A percentile compares a stretch with the other conserved stretches of the same genome.
phyloP scores from a whole-genome alignment of 2,329 filamentous ascomycete species.

The Pseudopyricularia cyperi region DNA sequence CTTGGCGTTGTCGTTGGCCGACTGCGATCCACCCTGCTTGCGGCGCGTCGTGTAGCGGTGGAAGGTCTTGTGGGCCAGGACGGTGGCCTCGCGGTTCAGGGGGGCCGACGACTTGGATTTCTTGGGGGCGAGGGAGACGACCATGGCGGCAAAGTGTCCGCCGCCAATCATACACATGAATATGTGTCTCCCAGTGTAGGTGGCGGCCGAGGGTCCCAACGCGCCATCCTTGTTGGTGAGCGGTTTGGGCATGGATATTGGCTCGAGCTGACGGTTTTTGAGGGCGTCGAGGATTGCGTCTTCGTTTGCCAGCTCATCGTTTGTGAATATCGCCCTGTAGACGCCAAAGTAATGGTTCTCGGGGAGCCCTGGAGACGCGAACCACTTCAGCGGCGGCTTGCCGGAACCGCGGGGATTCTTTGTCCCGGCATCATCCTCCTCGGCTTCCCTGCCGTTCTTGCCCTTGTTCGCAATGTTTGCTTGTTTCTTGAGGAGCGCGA shows the following conservation, averaged over 20 bases:
- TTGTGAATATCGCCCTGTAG: constrained; percentile 70
- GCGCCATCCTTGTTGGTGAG: constrained; percentile 38
- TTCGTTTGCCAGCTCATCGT: constrained; percentile 50
- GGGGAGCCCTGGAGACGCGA: constrained; percentile 62
- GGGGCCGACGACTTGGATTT: constrained; percentile 55
- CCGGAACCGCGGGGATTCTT: constrained; percentile 42
- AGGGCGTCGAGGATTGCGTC: constrained; percentile 49
- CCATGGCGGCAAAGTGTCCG: constrained; percentile 94
- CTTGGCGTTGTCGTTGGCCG: constrained; percentile 87
- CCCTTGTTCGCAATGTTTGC: constrained; percentile 53
- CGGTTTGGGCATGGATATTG: constrained; percentile 39
- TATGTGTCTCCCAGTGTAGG: constrained; percentile 65
- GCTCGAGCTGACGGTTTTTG: constrained; percentile 62
- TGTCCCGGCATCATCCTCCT: constrained; percentile 15
- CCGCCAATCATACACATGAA: constrained; percentile 99
- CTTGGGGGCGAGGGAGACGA: constrained; percentile 77
- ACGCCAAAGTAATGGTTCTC: constrained; percentile 71
- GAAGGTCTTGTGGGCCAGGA: constrained; percentile 93
- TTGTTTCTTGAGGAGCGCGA: constrained; percentile 68
- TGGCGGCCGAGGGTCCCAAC: constrained; percentile 28
- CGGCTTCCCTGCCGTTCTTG: constrained; percentile 2
- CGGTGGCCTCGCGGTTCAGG: constrained; percentile 72
- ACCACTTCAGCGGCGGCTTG: constrained; percentile 74
- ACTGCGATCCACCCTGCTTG: constrained; percentile 93
- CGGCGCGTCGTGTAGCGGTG: constrained; percentile 92